Base-by-base conservation (phyloP, 805 yeast species). In the Metschnikowia dekortorum region DNA sequence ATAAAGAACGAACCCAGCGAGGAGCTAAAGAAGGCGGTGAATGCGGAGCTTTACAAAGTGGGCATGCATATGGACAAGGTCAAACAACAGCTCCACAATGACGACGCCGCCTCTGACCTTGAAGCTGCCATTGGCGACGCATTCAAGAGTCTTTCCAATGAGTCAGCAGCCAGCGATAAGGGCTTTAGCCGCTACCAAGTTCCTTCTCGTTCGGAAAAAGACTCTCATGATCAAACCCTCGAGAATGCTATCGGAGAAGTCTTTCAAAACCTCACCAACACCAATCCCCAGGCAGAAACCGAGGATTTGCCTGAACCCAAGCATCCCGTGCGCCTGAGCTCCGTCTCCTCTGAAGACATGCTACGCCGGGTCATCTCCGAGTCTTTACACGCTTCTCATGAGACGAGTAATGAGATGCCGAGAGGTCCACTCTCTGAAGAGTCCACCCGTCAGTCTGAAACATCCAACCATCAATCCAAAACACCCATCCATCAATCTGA, bases 111-210 rank as follows among this genome's bases (percentile, higher is more conserved):
- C 7, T 38, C 47, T 7, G 53, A 47, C 9, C 44, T 47, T 13
- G 54, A 48, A 11, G 62, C 57, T 30, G 70, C 67, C 18, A 68
- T 68, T 26, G 72, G 70, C 5, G 56, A 64, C 44, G 72, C 67
- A 3, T 64, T 68, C 50, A 50, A 49, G 26, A 45, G 47, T 16
- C 48, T 54, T 22, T 42, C 50, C 10, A 47, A 37, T 11, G 31
- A 42, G 8, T 7, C 43, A 7, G 22, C 14, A 11, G 22, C 22
- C 8, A 22, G 13, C 6, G n/a, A 35, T 9, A 14, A 28, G 8
- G 31, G 8, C 3, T 28, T 39, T 8, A 3, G 31, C 8, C 32
- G 8, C 4, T 16, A 6, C 22, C 29, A 38, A 8, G 16, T 11
- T 8, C 22, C 40, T 13, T 39, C 28, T 13, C 31, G 28, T 22